Evolutionary conservation across 2,329 filamentous ascomycete genomes (phyloP), one percentile per base, ranked within the genome.

Genomic region (Aureobasidium sp.): DNA sequence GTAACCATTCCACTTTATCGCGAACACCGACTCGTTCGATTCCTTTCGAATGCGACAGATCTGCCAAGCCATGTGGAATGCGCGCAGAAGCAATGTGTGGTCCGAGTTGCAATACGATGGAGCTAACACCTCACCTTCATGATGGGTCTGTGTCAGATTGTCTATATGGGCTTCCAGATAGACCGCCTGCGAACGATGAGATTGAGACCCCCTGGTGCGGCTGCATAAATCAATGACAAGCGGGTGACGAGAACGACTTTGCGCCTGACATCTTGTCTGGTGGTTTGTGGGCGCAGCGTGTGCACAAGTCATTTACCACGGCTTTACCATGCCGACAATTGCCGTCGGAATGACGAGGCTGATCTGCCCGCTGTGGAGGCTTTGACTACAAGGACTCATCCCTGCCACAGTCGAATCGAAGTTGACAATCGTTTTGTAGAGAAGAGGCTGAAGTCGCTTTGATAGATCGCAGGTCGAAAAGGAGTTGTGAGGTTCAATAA

Each of bases 41-140:
- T 34, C 37, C 41, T 10, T 56, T 56, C 41, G 32, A 26, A 50
- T 60, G 46, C 44, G 57, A 41, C 34, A 5, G 46, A 26, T 24
- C 34, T 32, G 57, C 57, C 57, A 60, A 60, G 46, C 44, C 46
- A 34, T 51, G 51, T 60, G 46, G 57, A 60, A 60, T 60, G 57
- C 46, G 20, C 24, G 24, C 55, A 47, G 55, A 59, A 59, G 43
- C 55, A 59, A 59, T 59, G 24, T 24, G 29, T 59, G 55, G 55
- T 48, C 43, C 55, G 29, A 59, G 41, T 59, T 59, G 43, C 55
- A 24, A 59, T 37, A 37, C 43, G 55, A 29, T 59, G 43, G 32
- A 59, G 55, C 55, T 59, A 59, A 29, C 32, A 48, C 55, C 53
- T 57, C 53, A 57, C 53, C 53, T 59, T 59, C 32, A 47, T 10